These are phyloP conservation scores for Deinandra increscens DNA, from an alignment of 129 eudicot species.

Conservation along the genomic window DNA sequence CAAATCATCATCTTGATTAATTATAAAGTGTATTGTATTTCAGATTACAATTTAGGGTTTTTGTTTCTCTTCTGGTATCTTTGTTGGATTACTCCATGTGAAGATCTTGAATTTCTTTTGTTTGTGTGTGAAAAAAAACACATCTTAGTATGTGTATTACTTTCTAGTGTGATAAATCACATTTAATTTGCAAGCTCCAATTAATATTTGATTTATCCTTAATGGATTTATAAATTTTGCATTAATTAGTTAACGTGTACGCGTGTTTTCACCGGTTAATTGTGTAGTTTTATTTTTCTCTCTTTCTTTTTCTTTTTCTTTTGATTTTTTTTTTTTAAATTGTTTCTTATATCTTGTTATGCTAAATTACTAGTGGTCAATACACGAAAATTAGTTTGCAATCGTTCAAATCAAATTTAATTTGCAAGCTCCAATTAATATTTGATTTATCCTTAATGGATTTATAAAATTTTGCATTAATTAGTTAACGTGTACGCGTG, in stretches of 20 bases:
- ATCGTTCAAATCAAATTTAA: neutral
- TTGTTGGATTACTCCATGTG: neutral
- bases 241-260: neutral
- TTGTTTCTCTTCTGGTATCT: neutral
- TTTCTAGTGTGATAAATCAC: neutral
- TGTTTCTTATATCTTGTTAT: neutral
- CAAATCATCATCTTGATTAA: neutral
- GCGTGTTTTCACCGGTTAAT: neutral
- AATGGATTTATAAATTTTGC: neutral
- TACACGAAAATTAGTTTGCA: neutral
- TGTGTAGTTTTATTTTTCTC: neutral
- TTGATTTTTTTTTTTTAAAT: no score
- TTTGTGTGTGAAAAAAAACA: conserved; percentile 12
- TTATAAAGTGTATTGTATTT: neutral
- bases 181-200: neutral
- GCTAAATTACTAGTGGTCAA: neutral
- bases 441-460: neutral
- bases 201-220: neutral
- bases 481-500: neutral
- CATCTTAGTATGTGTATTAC: neutral
- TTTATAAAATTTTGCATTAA: neutral
- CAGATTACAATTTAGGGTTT: neutral
- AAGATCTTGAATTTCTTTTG: conserved; percentile 2
- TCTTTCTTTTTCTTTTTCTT: neutral
- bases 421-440: neutral